Evolutionary conservation across 306 rosid species (phyloP).

Genomic region (Astragalus glycyphyllos): DNA sequence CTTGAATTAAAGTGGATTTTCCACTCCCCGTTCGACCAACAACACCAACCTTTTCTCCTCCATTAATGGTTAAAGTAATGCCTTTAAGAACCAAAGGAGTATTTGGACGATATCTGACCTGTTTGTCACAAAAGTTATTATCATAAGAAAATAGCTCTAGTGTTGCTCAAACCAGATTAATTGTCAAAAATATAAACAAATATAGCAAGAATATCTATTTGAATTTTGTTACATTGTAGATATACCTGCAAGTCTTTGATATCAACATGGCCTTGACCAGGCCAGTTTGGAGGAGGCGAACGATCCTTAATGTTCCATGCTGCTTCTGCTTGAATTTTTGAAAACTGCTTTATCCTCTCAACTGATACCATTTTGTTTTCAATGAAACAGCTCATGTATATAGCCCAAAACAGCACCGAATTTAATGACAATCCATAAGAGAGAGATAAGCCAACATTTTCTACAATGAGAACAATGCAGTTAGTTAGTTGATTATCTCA

Average conservation of each 20-base stretch:
- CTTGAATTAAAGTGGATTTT: conserved; percentile 92
- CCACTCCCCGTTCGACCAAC: conserved; percentile 98
- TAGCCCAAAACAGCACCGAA: conserved; percentile 71
- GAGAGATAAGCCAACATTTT: conserved; percentile 85
- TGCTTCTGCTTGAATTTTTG: conserved; percentile 82
- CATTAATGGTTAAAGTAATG: conserved; percentile 72
- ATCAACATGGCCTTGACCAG: conserved; percentile 77
- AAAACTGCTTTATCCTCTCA: conserved; percentile 88
- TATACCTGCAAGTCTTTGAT: conserved; percentile 81
- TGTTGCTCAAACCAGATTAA: too few species aligned
- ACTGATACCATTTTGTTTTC: conserved; percentile 98
- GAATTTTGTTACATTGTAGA: conserved; percentile 10
- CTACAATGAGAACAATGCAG: conserved; percentile 48
- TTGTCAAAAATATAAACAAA: too few species aligned
- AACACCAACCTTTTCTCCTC: conserved; percentile 92
- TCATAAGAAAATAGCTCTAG: neutral
- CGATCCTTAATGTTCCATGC: conserved; percentile 69
- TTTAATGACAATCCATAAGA: conserved; percentile 91
- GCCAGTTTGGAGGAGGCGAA: conserved; percentile 84
- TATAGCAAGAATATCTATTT: neutral
- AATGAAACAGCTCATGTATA: conserved; percentile 85
- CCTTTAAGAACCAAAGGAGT: conserved; percentile 96
- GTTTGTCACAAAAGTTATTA: conserved; percentile 42
- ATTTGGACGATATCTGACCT: conserved; percentile 91
- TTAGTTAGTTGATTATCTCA: too few species aligned